Evolutionary conservation across 2,329 filamentous ascomycete genomes (phyloP), one percentile per base, ranked within the genome.

Genomic region (Diaporthe australafricana): DNA sequence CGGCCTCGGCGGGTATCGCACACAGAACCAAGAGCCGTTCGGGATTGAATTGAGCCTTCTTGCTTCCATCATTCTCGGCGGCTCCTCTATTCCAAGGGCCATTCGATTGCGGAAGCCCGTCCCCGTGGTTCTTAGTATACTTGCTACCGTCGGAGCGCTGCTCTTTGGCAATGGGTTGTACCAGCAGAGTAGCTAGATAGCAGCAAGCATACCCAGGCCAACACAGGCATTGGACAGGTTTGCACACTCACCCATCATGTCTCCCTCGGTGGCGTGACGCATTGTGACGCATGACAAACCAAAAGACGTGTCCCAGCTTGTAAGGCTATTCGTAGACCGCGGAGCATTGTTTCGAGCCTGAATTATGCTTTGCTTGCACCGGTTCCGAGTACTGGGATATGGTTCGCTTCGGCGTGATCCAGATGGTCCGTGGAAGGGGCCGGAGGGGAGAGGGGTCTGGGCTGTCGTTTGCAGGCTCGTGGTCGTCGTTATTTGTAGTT

Each of bases 21-120:
- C 98, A 74, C 91, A 92, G 77, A 91, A 90, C 77, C 86, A 88
- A 73, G 88, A 94, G 80, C 81, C 93, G 3, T 98, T 96, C 81
- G 96, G 96, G 74, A 84, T 97, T 76, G 96, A 98, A 83, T 86
- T 98, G 53, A 94, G 93, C n/a, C 88, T 99, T 12, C 86, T 98
- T 53, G 96, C 96, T 5, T 97, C 94, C 0, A 78, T 94, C n/a
- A 84, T 98, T 32, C 88, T 99, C 45, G 96, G 88, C 52, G 95
- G 94, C 25, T 93, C 93, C 52, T 93, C 94, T 2, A 92, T 98
- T 73, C 96, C 96, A 16, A 89, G 96, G 67, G 96, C 95, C 5
- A 91, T 99, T 78, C 94, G 91, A 81, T 89, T 91, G 52, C 87
- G 88, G 77, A 99, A 98, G 88, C 93, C 94, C 0, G 89, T 99